Conservation (phyloP, 257 asterid genomes). For the Verbascum thapsus region DNA sequence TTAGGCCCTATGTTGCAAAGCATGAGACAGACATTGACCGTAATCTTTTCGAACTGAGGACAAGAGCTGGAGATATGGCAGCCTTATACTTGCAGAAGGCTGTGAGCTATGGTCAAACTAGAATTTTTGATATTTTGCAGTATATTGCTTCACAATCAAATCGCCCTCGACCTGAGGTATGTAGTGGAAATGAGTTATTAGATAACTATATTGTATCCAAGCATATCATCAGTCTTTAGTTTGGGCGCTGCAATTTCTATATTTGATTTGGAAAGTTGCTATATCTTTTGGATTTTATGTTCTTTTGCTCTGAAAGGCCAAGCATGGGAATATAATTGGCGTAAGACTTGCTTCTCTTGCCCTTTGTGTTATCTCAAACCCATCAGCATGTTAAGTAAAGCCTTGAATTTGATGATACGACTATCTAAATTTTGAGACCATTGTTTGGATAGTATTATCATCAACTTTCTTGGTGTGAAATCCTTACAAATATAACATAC, state of each 20-base stretch:
- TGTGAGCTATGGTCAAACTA: constrained; percentile 74
- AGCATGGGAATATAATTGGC: constrained; percentile 19
- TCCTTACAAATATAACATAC: not conserved
- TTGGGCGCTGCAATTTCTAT: not conserved
- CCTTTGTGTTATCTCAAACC: not conserved
- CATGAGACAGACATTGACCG: constrained; percentile 94
- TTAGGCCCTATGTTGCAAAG: constrained; percentile 75
- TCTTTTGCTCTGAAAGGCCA: not conserved
- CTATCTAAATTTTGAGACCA: constrained; percentile 1
- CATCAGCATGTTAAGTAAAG: not conserved
- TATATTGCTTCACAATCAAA: constrained; percentile 81
- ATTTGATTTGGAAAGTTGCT: too few relatives aligned
- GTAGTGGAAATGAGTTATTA: not conserved
- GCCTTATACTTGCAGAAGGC: constrained; percentile 61
- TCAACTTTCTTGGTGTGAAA: not conserved
- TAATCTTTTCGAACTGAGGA: constrained; percentile 68
- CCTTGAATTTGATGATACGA: not conserved
- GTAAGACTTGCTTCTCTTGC: not conserved
- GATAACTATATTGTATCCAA: not conserved
- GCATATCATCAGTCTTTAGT: constrained; percentile 10
- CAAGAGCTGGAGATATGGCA: constrained; percentile 81
- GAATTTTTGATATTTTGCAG: constrained; percentile 77
- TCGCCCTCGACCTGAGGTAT: constrained; percentile 69
- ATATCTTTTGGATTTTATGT: not conserved
- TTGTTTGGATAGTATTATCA: not conserved